Base-by-base conservation (phyloP, 768 basidiomycete species). In the Lentinula raphanica region DNA sequence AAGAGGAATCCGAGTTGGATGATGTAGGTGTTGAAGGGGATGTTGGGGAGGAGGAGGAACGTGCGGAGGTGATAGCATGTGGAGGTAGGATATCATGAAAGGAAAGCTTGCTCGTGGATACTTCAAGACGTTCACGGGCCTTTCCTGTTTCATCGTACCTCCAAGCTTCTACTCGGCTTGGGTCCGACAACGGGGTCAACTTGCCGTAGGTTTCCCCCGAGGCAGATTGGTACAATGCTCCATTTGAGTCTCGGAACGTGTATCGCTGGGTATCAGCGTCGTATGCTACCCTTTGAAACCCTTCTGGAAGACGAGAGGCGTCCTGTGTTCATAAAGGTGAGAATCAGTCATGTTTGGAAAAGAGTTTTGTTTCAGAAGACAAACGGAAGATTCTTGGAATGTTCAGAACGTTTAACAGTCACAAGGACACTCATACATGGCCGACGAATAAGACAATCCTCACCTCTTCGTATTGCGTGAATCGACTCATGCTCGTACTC, bases 191-290 rank as follows among this genome's bases (percentile, higher is more conserved):
- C 25, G 77, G 76, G 4, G 55, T 73, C 46, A 84, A 67, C 1
- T 65, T 61, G 8, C 82, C 82, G 51, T 80, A 82, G 21, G 71
- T 62, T 32, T 68, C 69, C n/a, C 77, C 77, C 0, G 80, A 76
- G 27, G 72, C 71, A 28, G 77, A 74, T 48, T 72, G 65, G 65
- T 82, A 84, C 3, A 76, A 63, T 13, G 67, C 68, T 0, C 82
- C 82, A 3, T 73, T 64, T 2, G 61, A 60, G 56, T 85, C 82
- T 31, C 71, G 64, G 50, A 83, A 85, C 3, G 74, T 78, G 58
- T 83, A 84, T 13, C 71, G 68, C n/a, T 72, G 65, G 0, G 77
- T 74, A 55, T 85, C 83, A 0, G 80, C 74, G 60, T 85, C 83
- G 56, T 84, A 85, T 2, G 68, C 79, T 11, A 81, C 71, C 5